Base-by-base conservation (phyloP, 306 rosid genomes). In the Acacia crassicarpa region DNA sequence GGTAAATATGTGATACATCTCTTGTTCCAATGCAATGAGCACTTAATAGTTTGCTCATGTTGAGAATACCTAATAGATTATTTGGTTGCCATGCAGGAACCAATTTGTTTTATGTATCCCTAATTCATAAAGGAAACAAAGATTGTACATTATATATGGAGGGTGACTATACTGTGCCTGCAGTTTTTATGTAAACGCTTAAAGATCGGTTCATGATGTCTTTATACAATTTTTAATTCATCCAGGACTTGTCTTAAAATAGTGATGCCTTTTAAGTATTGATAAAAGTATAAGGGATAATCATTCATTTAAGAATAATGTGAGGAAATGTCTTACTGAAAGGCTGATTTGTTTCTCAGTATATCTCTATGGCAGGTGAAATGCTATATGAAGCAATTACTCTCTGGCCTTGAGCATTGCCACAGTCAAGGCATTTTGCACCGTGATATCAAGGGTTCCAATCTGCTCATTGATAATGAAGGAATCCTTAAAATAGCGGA, bases 371-470 rank as follows among this genome's bases (percentile, higher is more conserved):
- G 84, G 75, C 93, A 95, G 99, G 94, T 93, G 73, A 95, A 95
- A 85, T 95, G 98, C 91, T 95, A 88, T 85, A 89, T 92, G 96
- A 95, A 92, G 91, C 99, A 95, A 75, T 89, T 95, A 76, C 90
- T 95, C 44, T 95, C 96, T 44, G 99, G 99, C 74, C 96, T 95
- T 75, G 99, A 95, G 89, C 99, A 95, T 80, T 95, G 99, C 89
- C 99, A 95, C 90, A 91, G 81, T 82, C 88, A 70, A 83, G 98
- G 99, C 16, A 92, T 95, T 75, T 81, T 95, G 90, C 99, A 95
- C 86, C 97, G 99, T 25, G 99, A 95, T 87, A 92, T 95, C 83
- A 95, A 95, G 92, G 98, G 99, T 75, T 95, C 99, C 79, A 95
- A 95, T 92, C 89, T 95, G 83, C 96, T 95, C 38, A 88, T 95